phyloP scores from a whole-genome alignment of 805 yeast species.

The Saturnispora sanitii region DNA sequence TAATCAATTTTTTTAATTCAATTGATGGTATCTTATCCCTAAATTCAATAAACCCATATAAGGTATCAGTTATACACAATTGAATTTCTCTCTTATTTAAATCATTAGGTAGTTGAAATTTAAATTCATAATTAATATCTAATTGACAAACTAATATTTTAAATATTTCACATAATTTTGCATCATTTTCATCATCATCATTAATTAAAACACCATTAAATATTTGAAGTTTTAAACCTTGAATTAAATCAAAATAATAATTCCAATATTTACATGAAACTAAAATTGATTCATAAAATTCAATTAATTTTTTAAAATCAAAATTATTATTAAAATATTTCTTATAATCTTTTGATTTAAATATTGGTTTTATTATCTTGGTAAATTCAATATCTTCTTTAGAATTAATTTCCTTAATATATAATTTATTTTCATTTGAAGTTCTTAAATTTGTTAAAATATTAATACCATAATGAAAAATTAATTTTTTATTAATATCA shows the following conservation, averaged over 20 bases:
- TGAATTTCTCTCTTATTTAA: conserved; percentile 53
- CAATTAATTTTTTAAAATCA: conserved; percentile 39
- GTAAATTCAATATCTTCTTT: conserved; percentile 22
- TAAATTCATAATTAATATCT: conserved; percentile 38
- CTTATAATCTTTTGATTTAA: conserved; percentile 11
- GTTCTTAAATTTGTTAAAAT: conserved; percentile 6
- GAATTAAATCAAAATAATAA: conserved; percentile 51
- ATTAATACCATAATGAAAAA: conserved; percentile 4
- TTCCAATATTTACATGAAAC: conserved; percentile 59
- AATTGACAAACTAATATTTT: conserved; percentile 47
- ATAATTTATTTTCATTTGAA: not conserved
- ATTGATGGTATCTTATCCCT: conserved; percentile 41
- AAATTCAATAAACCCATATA: conserved; percentile 56
- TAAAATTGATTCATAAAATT: conserved; percentile 40
- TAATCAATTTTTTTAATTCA: conserved; percentile 56
- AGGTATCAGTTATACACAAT: conserved; percentile 51
- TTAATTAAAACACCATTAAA: conserved; percentile 45
- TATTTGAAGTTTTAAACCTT: conserved; percentile 64
- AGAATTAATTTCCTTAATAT: not conserved
- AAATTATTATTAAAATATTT: conserved; percentile 39
- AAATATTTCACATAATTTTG: conserved; percentile 33
- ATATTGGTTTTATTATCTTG: conserved; percentile 27
- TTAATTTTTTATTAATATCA: not conserved
- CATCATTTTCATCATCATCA: conserved; percentile 27
- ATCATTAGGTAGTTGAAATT: conserved; percentile 26